Percentiles rank a stretch among this genome's conserved stretches.
Evolutionary conservation across 2,329 filamentous ascomycete genomes (phyloP).

Genomic region (Bipolaris sorokiniana): DNA sequence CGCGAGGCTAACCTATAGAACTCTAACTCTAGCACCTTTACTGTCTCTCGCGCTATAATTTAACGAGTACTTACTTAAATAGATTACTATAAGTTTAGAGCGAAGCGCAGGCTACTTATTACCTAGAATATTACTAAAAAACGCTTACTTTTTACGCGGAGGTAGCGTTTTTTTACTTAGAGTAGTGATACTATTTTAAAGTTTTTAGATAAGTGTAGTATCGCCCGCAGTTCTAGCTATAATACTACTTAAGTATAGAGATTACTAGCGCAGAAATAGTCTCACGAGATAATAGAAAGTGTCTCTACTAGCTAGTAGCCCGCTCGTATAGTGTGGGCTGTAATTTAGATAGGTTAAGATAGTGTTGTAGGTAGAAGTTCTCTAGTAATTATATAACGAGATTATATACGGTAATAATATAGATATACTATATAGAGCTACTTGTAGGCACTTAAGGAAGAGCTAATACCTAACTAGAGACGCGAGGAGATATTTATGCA

Average conservation of each 20-base stretch:
- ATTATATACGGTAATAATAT: neutral
- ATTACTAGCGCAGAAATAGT: conserved; percentile 1
- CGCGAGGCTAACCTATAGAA: neutral
- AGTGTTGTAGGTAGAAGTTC: conserved; percentile 3
- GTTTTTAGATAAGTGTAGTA: conserved; percentile 4
- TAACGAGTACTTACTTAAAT: neutral
- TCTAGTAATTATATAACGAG: conserved; percentile 19
- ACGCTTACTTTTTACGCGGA: neutral
- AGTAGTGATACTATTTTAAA: neutral
- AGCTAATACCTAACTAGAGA: conserved; percentile 5
- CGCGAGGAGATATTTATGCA: conserved; percentile 21
- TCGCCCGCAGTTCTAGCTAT: conserved; percentile 3
- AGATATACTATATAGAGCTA: conserved; percentile 18
- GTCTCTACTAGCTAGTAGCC: neutral
- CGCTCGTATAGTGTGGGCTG: conserved; percentile 8
- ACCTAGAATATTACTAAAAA: neutral
- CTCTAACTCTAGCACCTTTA: neutral
- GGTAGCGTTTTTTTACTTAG: neutral
- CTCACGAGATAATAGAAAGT: neutral
- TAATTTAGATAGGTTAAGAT: conserved; percentile 7
- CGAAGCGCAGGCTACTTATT: conserved; percentile 5
- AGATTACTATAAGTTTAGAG: conserved; percentile 5
- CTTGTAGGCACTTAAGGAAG: conserved; percentile 8
- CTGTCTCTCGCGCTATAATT: no score
- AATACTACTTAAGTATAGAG: conserved; percentile 1